Conservation (phyloP, 2,329 filamentous ascomycete genomes). For the Xylariaceae sp. region DNA sequence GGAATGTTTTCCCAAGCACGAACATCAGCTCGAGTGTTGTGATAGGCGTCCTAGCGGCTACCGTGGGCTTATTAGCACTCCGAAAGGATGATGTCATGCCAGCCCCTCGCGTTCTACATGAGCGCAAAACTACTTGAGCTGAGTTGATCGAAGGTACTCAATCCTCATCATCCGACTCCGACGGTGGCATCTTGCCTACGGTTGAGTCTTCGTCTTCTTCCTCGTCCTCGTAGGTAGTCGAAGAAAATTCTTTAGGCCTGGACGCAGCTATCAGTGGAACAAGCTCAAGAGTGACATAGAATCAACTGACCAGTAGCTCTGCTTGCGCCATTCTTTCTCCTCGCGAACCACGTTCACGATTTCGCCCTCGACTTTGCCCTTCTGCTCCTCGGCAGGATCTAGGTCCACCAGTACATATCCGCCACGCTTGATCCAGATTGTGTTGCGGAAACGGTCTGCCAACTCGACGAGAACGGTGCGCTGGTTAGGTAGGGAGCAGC, state of each 20-base stretch:
- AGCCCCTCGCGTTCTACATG: conserved; percentile 9
- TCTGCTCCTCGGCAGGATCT: conserved; percentile 64
- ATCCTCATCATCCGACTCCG: conserved; percentile 73
- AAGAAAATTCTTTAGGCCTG: conserved; percentile 81
- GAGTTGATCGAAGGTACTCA: conserved; percentile 17
- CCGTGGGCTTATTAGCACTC: conserved; percentile 60
- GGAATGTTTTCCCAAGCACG: conserved; percentile 90
- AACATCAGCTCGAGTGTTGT: conserved; percentile 60
- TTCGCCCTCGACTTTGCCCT: conserved; percentile 81
- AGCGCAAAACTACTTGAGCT: conserved; percentile 30
- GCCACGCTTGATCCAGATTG: conserved; percentile 89
- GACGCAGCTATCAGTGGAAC: conserved; percentile 24
- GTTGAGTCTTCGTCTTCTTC: conserved; percentile 79
- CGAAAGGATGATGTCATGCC: conserved; percentile 40
- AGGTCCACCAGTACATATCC: conserved; percentile 83
- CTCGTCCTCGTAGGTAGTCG: conserved; percentile 63
- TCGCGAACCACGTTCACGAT: conserved; percentile 92
- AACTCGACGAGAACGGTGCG: conserved; percentile 77
- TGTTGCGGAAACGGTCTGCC: conserved; percentile 82
- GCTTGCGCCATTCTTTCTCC: conserved; percentile 90
- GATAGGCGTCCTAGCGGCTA: conserved; percentile 69
- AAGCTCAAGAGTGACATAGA: conserved; percentile 3
- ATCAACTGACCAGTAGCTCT: conserved; percentile 73
- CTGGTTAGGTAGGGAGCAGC: conserved; percentile 70
- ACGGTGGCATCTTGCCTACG: conserved; percentile 83